phyloP scores from a whole-genome alignment of 192 early-diverging fungal genomes.

The Backusella australiensis region DNA sequence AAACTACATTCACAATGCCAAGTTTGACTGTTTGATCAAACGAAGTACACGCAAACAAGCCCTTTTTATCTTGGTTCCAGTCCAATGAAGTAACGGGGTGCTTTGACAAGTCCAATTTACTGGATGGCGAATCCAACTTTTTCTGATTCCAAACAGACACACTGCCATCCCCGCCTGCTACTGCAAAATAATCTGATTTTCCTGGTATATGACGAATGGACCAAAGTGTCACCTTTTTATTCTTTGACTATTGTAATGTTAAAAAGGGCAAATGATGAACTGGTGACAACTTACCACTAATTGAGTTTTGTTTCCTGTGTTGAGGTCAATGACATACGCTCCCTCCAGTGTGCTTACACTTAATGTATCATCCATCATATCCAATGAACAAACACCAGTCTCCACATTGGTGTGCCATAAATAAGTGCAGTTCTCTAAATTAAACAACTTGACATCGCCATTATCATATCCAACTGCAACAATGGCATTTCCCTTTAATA shows the following conservation, averaged over 20 bases:
- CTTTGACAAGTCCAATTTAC: conserved; percentile 47
- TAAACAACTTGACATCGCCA: conserved; percentile 71
- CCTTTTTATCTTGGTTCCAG: conserved; percentile 64
- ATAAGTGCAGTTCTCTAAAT: conserved; percentile 53
- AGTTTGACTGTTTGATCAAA: conserved; percentile 70
- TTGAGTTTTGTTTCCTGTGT: conserved; percentile 46
- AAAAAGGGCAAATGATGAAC: neutral
- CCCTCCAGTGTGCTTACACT: conserved; percentile 55
- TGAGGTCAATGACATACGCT: conserved; percentile 53
- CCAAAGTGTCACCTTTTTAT: conserved; percentile 54
- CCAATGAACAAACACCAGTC: conserved; percentile 57
- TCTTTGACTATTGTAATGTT: neutral
- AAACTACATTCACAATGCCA: conserved; percentile 45
- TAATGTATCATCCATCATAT: conserved; percentile 54
- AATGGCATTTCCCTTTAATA: neutral
- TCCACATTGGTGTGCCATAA: conserved; percentile 70
- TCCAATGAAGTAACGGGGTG: conserved; percentile 68
- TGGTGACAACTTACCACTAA: conserved; percentile 1
- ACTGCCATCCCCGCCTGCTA: conserved; percentile 56
- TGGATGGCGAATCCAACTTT: conserved; percentile 30
- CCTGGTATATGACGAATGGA: conserved; percentile 61
- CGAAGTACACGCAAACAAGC: conserved; percentile 59
- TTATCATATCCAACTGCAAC: conserved; percentile 73
- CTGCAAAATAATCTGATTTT: conserved; percentile 62
- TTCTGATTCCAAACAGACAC: conserved; percentile 60